Evolutionary conservation across 345 rosid genomes (phyloP).

Genomic region (Hypericum androsaemum): DNA sequence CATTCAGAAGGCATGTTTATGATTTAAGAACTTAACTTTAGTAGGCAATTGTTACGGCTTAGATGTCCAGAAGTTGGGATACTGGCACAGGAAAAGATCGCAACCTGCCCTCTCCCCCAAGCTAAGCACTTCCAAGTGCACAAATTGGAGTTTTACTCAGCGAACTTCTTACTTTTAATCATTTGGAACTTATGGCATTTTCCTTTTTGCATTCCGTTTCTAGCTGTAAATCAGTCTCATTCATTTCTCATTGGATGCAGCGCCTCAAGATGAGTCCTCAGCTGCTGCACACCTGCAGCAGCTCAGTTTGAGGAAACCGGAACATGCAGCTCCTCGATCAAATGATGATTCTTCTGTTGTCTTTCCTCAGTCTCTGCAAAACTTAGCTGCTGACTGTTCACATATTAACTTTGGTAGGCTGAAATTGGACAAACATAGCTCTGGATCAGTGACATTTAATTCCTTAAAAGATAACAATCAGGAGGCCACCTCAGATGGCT

Average conservation of each 20-base stretch:
- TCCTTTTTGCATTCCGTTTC: constrained; percentile 5
- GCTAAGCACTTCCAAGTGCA: too few species aligned
- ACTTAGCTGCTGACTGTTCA: constrained; percentile 35
- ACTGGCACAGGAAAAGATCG: too few species aligned
- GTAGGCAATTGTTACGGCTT: too few species aligned
- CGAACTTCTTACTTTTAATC: too few species aligned
- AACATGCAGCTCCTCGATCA: constrained; percentile 6
- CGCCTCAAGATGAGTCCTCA: constrained; percentile 19
- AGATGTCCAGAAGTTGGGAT: too few species aligned
- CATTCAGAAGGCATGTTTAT: too few species aligned
- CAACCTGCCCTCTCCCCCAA: too few species aligned
- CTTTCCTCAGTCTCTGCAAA: constrained; percentile 38
- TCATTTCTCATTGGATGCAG: constrained; percentile 9
- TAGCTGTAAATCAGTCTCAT: constrained; percentile 8
- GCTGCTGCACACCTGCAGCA: constrained; percentile 24
- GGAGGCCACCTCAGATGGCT: constrained; percentile 12
- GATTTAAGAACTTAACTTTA: too few species aligned
- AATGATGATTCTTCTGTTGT: constrained; percentile 24
- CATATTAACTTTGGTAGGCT: constrained; percentile 51
- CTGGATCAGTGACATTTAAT: constrained; percentile 14
- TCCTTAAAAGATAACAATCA: constrained; percentile 10
- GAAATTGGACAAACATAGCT: constrained; percentile 17
- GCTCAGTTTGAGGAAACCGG: constrained; percentile 21
- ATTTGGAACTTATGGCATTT: background rate
- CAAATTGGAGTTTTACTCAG: too few species aligned